These are phyloP conservation scores for Chlorociboria aeruginascens DNA, from an alignment of 495 filamentous ascomycete species.

Conservation along the genomic window DNA sequence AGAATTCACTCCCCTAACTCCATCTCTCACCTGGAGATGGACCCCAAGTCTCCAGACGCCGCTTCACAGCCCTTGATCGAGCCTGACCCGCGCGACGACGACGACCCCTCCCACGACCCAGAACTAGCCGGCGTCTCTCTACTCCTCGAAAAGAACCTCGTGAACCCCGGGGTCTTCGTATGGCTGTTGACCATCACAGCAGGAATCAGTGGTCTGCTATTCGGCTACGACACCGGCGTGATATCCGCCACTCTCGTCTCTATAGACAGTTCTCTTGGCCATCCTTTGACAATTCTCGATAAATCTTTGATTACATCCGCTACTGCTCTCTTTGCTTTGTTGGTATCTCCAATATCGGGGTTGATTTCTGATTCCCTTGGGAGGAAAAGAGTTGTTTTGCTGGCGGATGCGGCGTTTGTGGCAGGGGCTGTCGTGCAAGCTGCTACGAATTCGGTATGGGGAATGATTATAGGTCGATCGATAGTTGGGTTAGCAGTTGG, in stretches of 20 bases:
- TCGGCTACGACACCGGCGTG: slow-evolving; percentile 83
- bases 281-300: slow-evolving; percentile 57
- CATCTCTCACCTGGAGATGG: too few relatives aligned
- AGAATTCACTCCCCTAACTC: too few relatives aligned
- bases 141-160: slow-evolving; percentile 17
- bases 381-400: slow-evolving; percentile 62
- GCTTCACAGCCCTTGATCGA: slow-evolving; percentile 12
- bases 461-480: slow-evolving; percentile 68
- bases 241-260: slow-evolving; percentile 82
- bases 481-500: slow-evolving; percentile 78
- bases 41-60: too few relatives aligned
- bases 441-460: slow-evolving; percentile 41
- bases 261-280: slow-evolving; percentile 63
- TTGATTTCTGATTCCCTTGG: slow-evolving; percentile 63
- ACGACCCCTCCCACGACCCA: slow-evolving; percentile 2
- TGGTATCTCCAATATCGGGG: slow-evolving; percentile 66
- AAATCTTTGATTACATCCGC: slow-evolving; percentile 76
- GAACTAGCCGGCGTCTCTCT: slow-evolving; percentile 16
- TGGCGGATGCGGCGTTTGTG: slow-evolving; percentile 68
- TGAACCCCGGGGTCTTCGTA: slow-evolving; percentile 32
- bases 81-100: slow-evolving; percentile 1
- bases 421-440: slow-evolving; percentile 66
- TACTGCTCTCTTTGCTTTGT: slow-evolving; percentile 67
- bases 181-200: slow-evolving; percentile 72
- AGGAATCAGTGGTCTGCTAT: slow-evolving; percentile 74